Base-by-base conservation (phyloP, 1,139 yeast genomes). In the Suhomyces bribrorum region DNA sequence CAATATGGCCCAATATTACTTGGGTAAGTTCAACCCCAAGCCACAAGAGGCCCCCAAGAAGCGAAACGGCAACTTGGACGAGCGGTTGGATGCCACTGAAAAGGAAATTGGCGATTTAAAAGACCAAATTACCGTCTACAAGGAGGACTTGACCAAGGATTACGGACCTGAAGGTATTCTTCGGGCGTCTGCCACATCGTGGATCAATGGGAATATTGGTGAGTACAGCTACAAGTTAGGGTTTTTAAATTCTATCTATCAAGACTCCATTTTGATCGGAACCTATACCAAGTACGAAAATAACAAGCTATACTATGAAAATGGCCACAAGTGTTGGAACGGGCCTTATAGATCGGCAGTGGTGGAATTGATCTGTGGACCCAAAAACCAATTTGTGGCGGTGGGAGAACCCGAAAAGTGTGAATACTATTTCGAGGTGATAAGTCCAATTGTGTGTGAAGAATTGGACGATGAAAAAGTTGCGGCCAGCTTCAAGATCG, bases 241-340 rank as follows among this genome's bases (percentile, higher is more conserved):
- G 38, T 73, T 81, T 47, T 66, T 74, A 30, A 82, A 79, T 20
- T 61, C 77, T 4, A 66, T 86, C 7, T 66, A 69, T 38, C 96
- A 88, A 57, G 75, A 71, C 44, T 77, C 79, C 16, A 74, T 79
- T 0, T 64, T 72, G 32, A 73, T 86, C 38, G 95, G 95, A 2
- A 56, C 52, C 5, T 82, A 69, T 48, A 53, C 58, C n/a, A 54
- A 62, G 5, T 56, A 60, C 32, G 61, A 62, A 29, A 63, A 59
- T 8, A 59, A 81, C 14, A 61, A 63, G 20, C 46, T 71, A 32
- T 43, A 47, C 31, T 90, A 69, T 55, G 67, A 59, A 5, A 59
- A 70, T 24, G 99, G 99, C n/a, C 81, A 81, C 35, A 75, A 75
- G 54, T 94, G 99, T 61, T 92, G 98, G 97, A 87, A 89, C 57